phyloP scores from a whole-genome alignment of 495 filamentous ascomycete genomes.

The Tuber melanosporum region DNA sequence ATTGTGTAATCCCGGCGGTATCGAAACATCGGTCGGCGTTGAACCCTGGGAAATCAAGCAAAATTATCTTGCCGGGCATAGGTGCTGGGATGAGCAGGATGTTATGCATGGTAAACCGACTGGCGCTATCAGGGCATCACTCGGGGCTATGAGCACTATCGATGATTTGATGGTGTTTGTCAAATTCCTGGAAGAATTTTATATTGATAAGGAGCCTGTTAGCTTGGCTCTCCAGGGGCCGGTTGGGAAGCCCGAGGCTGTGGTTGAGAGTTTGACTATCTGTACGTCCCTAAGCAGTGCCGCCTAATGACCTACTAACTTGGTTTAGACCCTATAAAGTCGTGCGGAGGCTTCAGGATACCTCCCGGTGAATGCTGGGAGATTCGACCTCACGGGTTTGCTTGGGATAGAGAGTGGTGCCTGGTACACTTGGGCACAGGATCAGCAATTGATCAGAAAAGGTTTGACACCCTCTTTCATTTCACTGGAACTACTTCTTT shows the following conservation, averaged over 20 bases:
- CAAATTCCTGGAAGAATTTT: constrained; percentile 71
- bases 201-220: constrained; percentile 50
- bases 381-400: constrained; percentile 67
- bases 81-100: constrained; percentile 74
- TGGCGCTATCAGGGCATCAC: constrained; percentile 72
- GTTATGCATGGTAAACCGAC: constrained; percentile 77
- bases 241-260: constrained; percentile 12
- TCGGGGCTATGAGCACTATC: constrained; percentile 80
- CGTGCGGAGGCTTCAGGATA: constrained; percentile 71
- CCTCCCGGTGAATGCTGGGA: constrained; percentile 62
- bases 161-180: constrained; percentile 67
- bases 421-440: constrained; percentile 76
- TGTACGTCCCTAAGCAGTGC: constrained; percentile 37
- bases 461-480: constrained; percentile 23
- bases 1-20: constrained; percentile 84
- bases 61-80: constrained; percentile 72
- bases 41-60: constrained; percentile 69
- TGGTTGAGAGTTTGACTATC: constrained; percentile 58
- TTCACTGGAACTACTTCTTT: not conserved
- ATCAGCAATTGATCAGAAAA: constrained; percentile 71
- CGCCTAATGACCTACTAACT: not conserved
- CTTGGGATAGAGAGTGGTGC: constrained; percentile 94
- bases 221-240: constrained; percentile 17
- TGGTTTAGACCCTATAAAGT: constrained; percentile 67
- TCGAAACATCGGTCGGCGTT: constrained; percentile 61